A percentile compares a stretch with the other conserved stretches of the same genome.
These are phyloP conservation scores for Polymyxa betae DNA, from an alignment of 208 protist species.

Conservation along the genomic window DNA sequence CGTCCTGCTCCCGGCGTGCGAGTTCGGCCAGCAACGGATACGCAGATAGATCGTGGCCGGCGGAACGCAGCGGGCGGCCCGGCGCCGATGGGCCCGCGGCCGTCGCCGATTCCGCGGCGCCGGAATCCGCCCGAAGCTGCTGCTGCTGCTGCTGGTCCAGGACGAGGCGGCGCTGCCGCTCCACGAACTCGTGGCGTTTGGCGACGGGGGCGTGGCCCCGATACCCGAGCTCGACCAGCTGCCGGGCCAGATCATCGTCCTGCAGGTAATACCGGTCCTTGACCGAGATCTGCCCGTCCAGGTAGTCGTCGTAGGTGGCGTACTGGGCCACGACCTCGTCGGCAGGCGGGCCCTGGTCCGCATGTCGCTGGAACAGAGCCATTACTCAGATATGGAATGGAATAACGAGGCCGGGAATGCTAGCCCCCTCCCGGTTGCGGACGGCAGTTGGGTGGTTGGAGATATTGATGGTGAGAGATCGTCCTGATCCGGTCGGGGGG, in stretches of 20 bases:
- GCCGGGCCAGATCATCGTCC: constrained; percentile 87
- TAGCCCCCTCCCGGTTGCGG: no score
- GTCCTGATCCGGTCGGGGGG: no score
- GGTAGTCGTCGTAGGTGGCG: constrained; percentile 79
- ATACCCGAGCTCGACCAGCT: constrained; percentile 95
- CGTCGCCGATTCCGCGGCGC: constrained; percentile 81
- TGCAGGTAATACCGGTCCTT: constrained; percentile 76
- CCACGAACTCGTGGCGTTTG: constrained; percentile 80
- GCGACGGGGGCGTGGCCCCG: constrained; percentile 78
- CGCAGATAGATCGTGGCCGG: constrained; percentile 80
- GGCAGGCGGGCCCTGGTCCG: no score
- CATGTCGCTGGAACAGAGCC: no score
- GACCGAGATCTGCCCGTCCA: constrained; percentile 76
- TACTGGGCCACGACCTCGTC: constrained; percentile 64
- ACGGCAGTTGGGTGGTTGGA: no score
- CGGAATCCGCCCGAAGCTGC: constrained; percentile 64
- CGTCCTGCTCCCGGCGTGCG: constrained; percentile 90
- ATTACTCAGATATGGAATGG: no score
- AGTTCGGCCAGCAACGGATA: constrained; percentile 88
- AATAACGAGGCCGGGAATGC: no score
- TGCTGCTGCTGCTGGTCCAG: constrained; percentile 45
- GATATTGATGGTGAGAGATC: no score
- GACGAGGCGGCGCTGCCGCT: constrained; percentile 68
- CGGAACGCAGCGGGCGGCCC: constrained; percentile 79
- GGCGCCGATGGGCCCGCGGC: constrained; percentile 68